phyloP scores from a whole-genome alignment of 495 filamentous ascomycete species.

The Antarctomyces pellizariae region DNA sequence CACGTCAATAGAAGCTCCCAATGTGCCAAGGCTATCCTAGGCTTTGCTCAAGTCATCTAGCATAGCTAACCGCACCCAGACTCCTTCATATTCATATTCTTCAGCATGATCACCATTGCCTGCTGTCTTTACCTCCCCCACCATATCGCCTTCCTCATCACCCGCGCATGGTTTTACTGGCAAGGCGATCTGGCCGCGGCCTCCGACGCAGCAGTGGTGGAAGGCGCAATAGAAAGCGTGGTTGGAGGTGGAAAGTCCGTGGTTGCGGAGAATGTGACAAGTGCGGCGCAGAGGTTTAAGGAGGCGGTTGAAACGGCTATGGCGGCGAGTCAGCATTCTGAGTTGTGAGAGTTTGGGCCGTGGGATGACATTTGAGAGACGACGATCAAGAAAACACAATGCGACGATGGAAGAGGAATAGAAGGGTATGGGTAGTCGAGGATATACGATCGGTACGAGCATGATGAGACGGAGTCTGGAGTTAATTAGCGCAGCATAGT shows the following conservation, averaged over 20 bases:
- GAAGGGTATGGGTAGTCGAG: no score
- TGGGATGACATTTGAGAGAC: no score
- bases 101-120: slow-evolving; percentile 65
- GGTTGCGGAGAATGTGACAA: slow-evolving; percentile 10
- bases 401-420: no score
- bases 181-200: slow-evolving; percentile 54
- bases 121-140: slow-evolving; percentile 79
- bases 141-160: slow-evolving; percentile 54
- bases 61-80: slow-evolving; percentile 25
- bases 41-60: no score
- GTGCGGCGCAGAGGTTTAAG: slow-evolving; percentile 11
- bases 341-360: no score
- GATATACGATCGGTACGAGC: no score
- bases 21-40: no score
- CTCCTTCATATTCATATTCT: slow-evolving; percentile 69
- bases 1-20: no score
- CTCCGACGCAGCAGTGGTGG: slow-evolving; percentile 15
- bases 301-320: slow-evolving; percentile 13
- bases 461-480: no score
- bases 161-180: slow-evolving; percentile 84
- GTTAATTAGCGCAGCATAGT: no score
- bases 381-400: no score
- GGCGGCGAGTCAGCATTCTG: no score
- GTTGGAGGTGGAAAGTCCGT: slow-evolving; percentile 15
- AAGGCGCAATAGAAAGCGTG: slow-evolving; percentile 15